A percentile compares a stretch with the other conserved stretches of the same genome.
These are phyloP conservation scores for Scedosporium boydii DNA, from an alignment of 2,329 filamentous ascomycete species.

Conservation along the genomic window DNA sequence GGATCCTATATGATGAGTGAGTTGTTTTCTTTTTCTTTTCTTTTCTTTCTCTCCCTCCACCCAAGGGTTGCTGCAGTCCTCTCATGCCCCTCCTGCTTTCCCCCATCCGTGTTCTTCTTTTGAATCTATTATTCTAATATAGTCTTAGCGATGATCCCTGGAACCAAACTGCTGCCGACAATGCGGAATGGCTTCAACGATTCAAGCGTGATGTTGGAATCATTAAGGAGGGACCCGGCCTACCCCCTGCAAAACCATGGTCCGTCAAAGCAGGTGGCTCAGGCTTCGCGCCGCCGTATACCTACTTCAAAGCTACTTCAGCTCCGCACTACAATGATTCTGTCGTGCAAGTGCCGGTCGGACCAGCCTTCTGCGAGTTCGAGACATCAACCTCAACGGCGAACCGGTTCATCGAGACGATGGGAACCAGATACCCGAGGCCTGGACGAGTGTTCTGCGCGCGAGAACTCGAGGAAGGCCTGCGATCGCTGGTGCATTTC, in stretches of 20 bases:
- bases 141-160: conserved; percentile 46
- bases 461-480: conserved; percentile 45
- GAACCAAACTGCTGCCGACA: conserved; percentile 56
- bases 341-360: conserved; percentile 14
- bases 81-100: not conserved
- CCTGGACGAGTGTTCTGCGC: conserved; percentile 48
- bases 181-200: conserved; percentile 51
- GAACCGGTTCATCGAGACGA: conserved; percentile 36
- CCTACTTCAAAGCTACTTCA: conserved; percentile 28
- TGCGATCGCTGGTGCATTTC: conserved; percentile 36
- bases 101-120: not conserved
- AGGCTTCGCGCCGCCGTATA: conserved; percentile 47
- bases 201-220: conserved; percentile 52
- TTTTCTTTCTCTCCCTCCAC: not conserved
- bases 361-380: conserved; percentile 29
- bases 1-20: conserved; percentile 54
- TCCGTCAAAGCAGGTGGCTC: conserved; percentile 38
- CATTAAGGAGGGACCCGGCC: conserved; percentile 39
- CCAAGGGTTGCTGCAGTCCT: not conserved
- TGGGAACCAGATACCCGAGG: conserved; percentile 32
- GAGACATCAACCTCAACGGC: conserved; percentile 33
- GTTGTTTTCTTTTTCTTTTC: conserved; percentile 15
- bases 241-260: conserved; percentile 34
- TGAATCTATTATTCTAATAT: too few species aligned
- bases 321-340: conserved; percentile 2